Percentiles rank a stretch among this genome's conserved stretches.
Evolutionary conservation across 192 early-diverging fungal genomes (phyloP).

Genomic region (Mortierella antarctica): DNA sequence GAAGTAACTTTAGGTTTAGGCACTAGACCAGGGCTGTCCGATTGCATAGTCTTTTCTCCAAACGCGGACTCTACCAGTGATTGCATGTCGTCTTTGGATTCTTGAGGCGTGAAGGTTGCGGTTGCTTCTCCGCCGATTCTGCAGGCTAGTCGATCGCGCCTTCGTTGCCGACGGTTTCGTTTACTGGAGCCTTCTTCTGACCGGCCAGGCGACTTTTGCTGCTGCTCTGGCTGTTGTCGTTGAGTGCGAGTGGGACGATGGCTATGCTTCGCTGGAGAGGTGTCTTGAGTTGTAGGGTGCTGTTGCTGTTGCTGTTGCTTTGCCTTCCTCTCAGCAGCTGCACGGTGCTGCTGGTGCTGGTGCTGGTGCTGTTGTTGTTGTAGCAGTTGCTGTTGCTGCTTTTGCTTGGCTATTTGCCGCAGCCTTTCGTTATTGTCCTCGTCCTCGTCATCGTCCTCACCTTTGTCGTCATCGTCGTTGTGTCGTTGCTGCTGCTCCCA

Average conservation of each 20-base stretch:
- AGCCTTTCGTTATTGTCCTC: not conserved
- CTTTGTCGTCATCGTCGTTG: not conserved
- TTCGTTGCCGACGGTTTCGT: not conserved
- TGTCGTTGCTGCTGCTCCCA: slow-evolving; percentile 5
- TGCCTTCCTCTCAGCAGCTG: not conserved
- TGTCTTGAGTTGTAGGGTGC: not conserved
- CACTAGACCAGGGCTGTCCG: too few relatives aligned
- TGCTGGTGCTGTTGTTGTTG: not conserved
- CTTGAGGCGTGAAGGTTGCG: too few relatives aligned
- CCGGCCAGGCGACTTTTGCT: not conserved
- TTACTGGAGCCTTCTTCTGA: not conserved
- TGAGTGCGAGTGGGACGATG: not conserved
- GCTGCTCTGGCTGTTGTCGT: not conserved
- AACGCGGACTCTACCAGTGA: too few relatives aligned
- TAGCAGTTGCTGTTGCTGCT: not conserved
- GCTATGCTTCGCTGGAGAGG: not conserved
- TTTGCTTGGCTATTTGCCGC: not conserved
- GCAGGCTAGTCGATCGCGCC: too few relatives aligned
- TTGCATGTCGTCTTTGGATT: too few relatives aligned
- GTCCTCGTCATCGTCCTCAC: not conserved
- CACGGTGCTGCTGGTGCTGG: not conserved
- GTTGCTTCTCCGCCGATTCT: too few relatives aligned
- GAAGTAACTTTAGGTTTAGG: too few relatives aligned
- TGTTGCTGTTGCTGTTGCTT: slow-evolving; percentile 11
- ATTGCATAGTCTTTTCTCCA: too few relatives aligned